These are phyloP conservation scores for Pisolithus orientalis DNA, from an alignment of 768 basidiomycete genomes.

Conservation along the genomic window DNA sequence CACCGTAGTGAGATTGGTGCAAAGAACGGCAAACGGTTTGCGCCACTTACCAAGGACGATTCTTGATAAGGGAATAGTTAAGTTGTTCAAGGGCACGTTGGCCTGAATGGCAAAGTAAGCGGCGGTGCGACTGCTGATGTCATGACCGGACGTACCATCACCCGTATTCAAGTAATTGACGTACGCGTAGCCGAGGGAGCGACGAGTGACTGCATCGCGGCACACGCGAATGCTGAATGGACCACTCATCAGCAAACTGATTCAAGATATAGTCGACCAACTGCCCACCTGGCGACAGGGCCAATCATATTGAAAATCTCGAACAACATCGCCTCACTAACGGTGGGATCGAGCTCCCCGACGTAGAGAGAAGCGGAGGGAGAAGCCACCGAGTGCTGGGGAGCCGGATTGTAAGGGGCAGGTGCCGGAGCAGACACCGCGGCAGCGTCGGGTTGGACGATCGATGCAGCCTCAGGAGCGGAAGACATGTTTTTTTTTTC, in stretches of 20 bases:
- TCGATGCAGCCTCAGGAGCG: slow-evolving; percentile 47
- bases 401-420: slow-evolving; percentile 51
- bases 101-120: slow-evolving; percentile 39
- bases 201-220: slow-evolving; percentile 98
- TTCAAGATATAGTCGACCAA: not conserved
- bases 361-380: slow-evolving; percentile 96
- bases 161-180: slow-evolving; percentile 96
- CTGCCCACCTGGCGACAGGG: slow-evolving; percentile 85
- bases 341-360: slow-evolving; percentile 95
- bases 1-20: slow-evolving; percentile 1
- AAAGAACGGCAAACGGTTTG: not conserved
- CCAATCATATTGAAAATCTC: slow-evolving; percentile 99
- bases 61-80: slow-evolving; percentile 99
- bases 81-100: slow-evolving; percentile 98
- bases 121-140: not conserved
- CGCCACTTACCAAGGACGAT: slow-evolving; percentile 79
- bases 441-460: slow-evolving; percentile 44
- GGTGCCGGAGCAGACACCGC: slow-evolving; percentile 36
- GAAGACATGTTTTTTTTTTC: slow-evolving; percentile 55
- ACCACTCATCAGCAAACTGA: not conserved
- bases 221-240: slow-evolving; percentile 88
- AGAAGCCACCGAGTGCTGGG: slow-evolving; percentile 45
- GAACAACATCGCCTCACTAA: slow-evolving; percentile 99
- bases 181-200: slow-evolving; percentile 98
- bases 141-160: slow-evolving; percentile 60